Base-by-base conservation (phyloP, 2,329 filamentous ascomycete genomes). In the Aspergillus fumigatiaffinis region DNA sequence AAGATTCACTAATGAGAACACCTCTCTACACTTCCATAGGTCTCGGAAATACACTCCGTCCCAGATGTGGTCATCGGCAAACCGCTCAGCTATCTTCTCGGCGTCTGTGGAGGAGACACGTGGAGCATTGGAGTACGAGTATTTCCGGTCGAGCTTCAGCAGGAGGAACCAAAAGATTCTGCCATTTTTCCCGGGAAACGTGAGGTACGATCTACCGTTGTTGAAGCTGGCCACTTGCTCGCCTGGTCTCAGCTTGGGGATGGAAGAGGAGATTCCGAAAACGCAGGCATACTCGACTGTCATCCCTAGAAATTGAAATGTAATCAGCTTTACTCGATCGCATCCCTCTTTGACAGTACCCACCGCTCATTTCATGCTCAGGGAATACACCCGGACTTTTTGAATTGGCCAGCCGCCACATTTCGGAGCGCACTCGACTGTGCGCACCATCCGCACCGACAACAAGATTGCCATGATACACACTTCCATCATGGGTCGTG, bases 371-470 rank as follows among this genome's bases (percentile, higher is more conserved):
- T 38, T 38, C 32, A 17, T 17, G 32, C 5, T 17, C 32, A 38
- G 32, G 32, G 32, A 38, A 38, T 38, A 3, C 32, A 17, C 5
- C 14, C 6, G 32, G 14, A 38, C 14, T 17, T 17, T 7, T 5
- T 14, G 32, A 38, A n/a, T 52, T n/a, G 17, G 64, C 64, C 12
- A 49, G 49, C 10, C 62, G 55, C 60, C 60, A 65, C 68, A 79
- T 74, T 32, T 72, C 65, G 7, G 63, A 54, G 4, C 76, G 68
- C 1, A 73, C 69, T 21, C 63, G 68, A 54, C 73, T 77, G 60
- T 77, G 73, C 4, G 73, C 71, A 14, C 77, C 77, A 44, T 80
- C 77, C 7, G 73, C 73, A 14, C 76, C 77, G 12, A 79, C 62
- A 14, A 77, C 58, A 7, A 80, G 61, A 54, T 71, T 63, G 0